Base-by-base conservation (phyloP, 164 flowering plant species). In the Tinospora cordifolia region DNA sequence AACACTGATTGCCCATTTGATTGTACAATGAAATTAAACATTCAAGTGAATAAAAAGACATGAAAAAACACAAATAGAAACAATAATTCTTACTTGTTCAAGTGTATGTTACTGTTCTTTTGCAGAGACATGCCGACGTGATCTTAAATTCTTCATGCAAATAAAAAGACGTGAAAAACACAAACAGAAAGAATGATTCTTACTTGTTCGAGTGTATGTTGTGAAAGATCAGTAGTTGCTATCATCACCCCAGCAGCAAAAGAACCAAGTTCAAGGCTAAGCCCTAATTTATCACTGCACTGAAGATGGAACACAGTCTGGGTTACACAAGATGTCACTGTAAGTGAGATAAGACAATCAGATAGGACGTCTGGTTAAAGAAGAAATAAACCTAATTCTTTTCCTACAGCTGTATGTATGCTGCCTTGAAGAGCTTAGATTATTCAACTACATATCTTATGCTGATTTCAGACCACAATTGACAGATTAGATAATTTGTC, bases 211-310 rank as follows among this genome's bases (percentile, higher is more conserved):
- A 93, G 94, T 4, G 98, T 93, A 81, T 90, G 93, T 46, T 90
- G 96, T 75, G 88, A 88, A 79, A 88, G 93, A 86, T 93, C 98
- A 68, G 98, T 91, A 21, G 97, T 90, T 69, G 98, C 84, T 79
- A 93, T 93, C 98, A 93, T 91, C 83, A 93, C 96, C 73, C 98
- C 98, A 46, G 98, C 98, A 79, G 97, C 98, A 82, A 93, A 93
- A 17, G 98, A 91, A 57, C 98, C 98, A 77, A 93, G 81, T 77
- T 93, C 98, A 75, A 93, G 88, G 76, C 98, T 93, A 57, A 93
- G 80, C 57, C 98, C 98, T 80, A 93, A 86, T 89, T 93, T 93
- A 73, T 93, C 98, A 77, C 98, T 93, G 81, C 96, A 90, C 98
- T 93, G 98, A 73, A 80, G 81, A 47, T 58, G 54, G 62, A 62